Base-by-base conservation (phyloP, 257 asterid species). In the Rhazya stricta region DNA sequence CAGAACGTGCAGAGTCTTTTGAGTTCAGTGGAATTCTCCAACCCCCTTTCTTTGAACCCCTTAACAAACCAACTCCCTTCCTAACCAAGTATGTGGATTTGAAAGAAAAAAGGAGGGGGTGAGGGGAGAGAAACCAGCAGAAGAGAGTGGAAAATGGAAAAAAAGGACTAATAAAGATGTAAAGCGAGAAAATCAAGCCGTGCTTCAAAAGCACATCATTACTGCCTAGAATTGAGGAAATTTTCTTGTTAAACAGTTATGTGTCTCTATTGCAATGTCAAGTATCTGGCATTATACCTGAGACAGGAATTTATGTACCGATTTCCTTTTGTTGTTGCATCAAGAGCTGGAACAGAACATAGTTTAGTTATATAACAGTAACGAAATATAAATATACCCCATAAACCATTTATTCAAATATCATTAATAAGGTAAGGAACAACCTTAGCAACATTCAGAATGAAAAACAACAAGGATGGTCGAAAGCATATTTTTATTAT, bases 321-420 rank as follows among this genome's bases (percentile, higher is more conserved):
- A 72, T 89, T 92, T 81, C 99, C 99, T 83, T 92, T 92, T 10
- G 99, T 88, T 18, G 98, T 86, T 74, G 98, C 91, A 84, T 92
- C 99, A 61, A 95, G 96, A 77, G 90, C 98, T 95, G 94, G 84
- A 78, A 77, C 61, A 81, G 37, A 76, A 81, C 51, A 80, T 61
- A 62, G 72, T 75, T 65, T 37, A 57, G 58, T 46, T 51, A 18
- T 25, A 62, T 41, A 39, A 6, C 48, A 69, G 37, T 10, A 41
- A 15, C 12, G 41, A 69, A 11, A 32, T 29, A 41, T n/a, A n/a
- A 19, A 36, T 18, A 12, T 62, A 41, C 0, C 32, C 51, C 65
- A 66, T 19, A 63, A 70, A 48, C 61, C 62, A 77, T 41, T 50
- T 58, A 65, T 72, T 76, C 62, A 2, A 58, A 43, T 32, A 57